phyloP scores from a whole-genome alignment of 2,329 filamentous ascomycete genomes.

The Sporothrix variecibatus region DNA sequence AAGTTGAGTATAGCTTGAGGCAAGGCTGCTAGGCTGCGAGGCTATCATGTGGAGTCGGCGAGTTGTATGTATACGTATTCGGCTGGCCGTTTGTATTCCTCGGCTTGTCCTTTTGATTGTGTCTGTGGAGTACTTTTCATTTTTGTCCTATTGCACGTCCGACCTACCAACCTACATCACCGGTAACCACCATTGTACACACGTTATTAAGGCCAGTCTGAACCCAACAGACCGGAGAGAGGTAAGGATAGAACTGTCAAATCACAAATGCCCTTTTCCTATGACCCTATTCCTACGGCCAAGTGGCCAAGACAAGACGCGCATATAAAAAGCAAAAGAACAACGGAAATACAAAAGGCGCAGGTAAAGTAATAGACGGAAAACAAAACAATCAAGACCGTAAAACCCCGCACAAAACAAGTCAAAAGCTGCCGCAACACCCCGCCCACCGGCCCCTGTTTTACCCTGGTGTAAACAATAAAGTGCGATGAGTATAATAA shows the following conservation, averaged over 20 bases:
- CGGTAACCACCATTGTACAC: no score
- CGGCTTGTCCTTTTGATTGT: no score
- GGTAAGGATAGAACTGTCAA: neutral
- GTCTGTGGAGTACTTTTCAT: no score
- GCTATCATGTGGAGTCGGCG: no score
- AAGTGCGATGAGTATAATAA: neutral
- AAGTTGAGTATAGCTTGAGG: no score
- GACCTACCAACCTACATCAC: no score
- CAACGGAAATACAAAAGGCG: neutral
- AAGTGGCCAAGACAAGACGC: neutral
- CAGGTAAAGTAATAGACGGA: neutral
- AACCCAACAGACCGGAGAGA: no score
- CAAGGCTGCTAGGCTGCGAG: no score
- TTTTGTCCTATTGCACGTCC: no score
- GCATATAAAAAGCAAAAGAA: neutral
- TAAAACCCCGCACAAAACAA: slow-evolving; percentile 4
- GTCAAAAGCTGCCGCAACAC: slow-evolving; percentile 15
- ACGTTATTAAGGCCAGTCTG: no score
- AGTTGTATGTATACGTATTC: no score
- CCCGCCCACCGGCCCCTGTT: neutral
- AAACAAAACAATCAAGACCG: slow-evolving; percentile 9
- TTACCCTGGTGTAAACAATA: neutral
- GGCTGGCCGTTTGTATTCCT: no score
- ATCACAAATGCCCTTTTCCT: neutral
- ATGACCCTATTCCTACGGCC: neutral